Percentiles rank a stretch among this genome's conserved stretches.
Conservation (phyloP, 441 rosid species). For the Geranium incanum region DNA sequence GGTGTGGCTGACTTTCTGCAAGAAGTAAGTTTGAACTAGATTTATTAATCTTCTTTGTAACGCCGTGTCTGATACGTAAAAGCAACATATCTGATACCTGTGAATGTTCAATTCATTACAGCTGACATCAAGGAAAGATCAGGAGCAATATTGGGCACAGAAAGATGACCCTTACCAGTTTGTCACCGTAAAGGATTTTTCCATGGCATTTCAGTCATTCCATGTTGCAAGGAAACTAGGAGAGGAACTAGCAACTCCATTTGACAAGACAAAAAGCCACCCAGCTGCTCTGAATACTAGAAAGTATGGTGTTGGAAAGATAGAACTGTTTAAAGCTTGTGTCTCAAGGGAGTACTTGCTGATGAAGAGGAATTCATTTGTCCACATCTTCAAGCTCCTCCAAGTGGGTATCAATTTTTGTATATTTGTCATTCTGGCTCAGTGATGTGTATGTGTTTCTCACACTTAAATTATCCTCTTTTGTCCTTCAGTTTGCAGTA, state of each 20-base stretch:
- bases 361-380: slow-evolving; percentile 38
- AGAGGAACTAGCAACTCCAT: slow-evolving; percentile 53
- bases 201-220: slow-evolving; percentile 64
- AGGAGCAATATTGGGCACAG: slow-evolving; percentile 62
- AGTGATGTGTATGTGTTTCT: not conserved
- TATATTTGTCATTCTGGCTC: not conserved
- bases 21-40: slow-evolving; percentile 31
- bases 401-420: slow-evolving; percentile 38
- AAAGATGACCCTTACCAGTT: slow-evolving; percentile 57
- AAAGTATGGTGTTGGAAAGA: slow-evolving; percentile 51
- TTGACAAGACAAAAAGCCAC: slow-evolving; percentile 55
- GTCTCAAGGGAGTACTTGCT: slow-evolving; percentile 28
- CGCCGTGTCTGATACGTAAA: no score
- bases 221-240: slow-evolving; percentile 44
- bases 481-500: slow-evolving; percentile 33
- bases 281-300: slow-evolving; percentile 63
- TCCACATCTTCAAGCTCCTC: slow-evolving; percentile 38
- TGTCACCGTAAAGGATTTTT: slow-evolving; percentile 53
- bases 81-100: no score
- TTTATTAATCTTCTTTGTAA: not conserved
- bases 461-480: slow-evolving; percentile 8
- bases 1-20: slow-evolving; percentile 87
- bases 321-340: slow-evolving; percentile 44
- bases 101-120: slow-evolving; percentile 18
- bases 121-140: slow-evolving; percentile 93